Evolutionary conservation across 1,284 basidiomycete species (phyloP).

Genomic region (Cryptococcus depauperatus): DNA sequence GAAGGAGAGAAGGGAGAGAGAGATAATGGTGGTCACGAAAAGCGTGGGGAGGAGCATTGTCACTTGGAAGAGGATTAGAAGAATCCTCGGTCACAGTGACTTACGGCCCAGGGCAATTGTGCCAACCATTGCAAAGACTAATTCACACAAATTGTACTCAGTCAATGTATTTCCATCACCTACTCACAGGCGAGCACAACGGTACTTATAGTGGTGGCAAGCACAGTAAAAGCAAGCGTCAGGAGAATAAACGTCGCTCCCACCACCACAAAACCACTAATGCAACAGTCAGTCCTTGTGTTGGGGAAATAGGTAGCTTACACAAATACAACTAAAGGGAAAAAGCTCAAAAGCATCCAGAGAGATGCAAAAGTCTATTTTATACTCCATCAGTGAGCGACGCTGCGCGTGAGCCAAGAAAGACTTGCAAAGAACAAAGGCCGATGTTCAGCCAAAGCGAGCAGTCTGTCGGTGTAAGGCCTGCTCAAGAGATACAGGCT

Average conservation of each 20-base stretch:
- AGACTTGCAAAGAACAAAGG: slow-evolving; percentile 35
- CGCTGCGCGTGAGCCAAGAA: neutral
- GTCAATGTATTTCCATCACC: neutral
- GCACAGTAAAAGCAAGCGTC: slow-evolving; percentile 3
- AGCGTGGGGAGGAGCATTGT: slow-evolving; percentile 33
- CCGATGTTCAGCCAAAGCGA: slow-evolving; percentile 26
- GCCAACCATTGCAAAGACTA: slow-evolving; percentile 14
- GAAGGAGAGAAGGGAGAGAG: slow-evolving; percentile 18
- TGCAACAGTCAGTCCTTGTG: neutral
- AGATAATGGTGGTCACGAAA: slow-evolving; percentile 26
- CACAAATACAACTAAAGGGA: slow-evolving; percentile 28
- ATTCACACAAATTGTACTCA: too few species aligned
- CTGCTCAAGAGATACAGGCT: slow-evolving; percentile 28
- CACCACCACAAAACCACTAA: slow-evolving; percentile 2
- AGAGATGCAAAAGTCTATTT: slow-evolving; percentile 37
- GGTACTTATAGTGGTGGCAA: slow-evolving; percentile 3
- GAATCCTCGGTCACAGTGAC: slow-evolving; percentile 8
- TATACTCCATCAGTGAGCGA: too few species aligned
- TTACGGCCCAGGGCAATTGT: slow-evolving; percentile 20
- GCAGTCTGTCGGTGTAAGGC: slow-evolving; percentile 27
- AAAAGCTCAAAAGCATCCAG: slow-evolving; percentile 25
- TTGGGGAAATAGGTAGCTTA: slow-evolving; percentile 9
- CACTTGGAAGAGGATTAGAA: slow-evolving; percentile 9
- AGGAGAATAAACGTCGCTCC: slow-evolving; percentile 1
- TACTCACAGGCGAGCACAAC: slow-evolving; percentile 3